Evolutionary conservation across 2,329 filamentous ascomycete species (phyloP).

Genomic region (Orbilia quercus): DNA sequence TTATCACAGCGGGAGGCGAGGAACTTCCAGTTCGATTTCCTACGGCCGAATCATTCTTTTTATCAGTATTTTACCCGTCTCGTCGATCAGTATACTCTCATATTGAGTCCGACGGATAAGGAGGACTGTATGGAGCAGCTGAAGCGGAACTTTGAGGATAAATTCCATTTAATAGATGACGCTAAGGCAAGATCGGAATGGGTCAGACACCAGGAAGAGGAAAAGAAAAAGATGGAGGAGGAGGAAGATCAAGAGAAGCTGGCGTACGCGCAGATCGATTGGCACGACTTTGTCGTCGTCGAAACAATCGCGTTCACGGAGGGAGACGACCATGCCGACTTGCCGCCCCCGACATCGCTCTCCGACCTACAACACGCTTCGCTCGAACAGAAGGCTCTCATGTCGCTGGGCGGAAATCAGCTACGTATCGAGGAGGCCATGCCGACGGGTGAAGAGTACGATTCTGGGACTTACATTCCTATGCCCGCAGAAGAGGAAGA

Average conservation of each 20-base stretch:
- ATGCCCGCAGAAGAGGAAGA: conserved; percentile 58
- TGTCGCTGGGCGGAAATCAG: conserved; percentile 79
- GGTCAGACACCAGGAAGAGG: conserved; percentile 81
- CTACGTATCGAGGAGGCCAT: conserved; percentile 94
- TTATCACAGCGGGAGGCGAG: conserved; percentile 87
- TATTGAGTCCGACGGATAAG: conserved; percentile 63
- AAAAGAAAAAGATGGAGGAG: conserved; percentile 89
- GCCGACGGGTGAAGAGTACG: conserved; percentile 79
- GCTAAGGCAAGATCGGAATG: conserved; percentile 90
- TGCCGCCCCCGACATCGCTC: conserved; percentile 88
- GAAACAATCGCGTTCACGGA: conserved; percentile 95
- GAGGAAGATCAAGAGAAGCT: conserved; percentile 82
- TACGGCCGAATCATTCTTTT: conserved; percentile 92
- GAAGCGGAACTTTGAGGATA: conserved; percentile 79
- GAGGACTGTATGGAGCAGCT: conserved; percentile 78
- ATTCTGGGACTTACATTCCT: conserved; percentile 62
- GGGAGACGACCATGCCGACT: conserved; percentile 82
- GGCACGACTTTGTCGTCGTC: conserved; percentile 96
- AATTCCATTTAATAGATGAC: conserved; percentile 80
- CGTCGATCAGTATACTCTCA: conserved; percentile 84
- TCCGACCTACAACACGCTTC: conserved; percentile 94
- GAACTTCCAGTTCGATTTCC: conserved; percentile 96
- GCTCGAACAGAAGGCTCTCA: conserved; percentile 91
- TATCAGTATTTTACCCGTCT: conserved; percentile 95
- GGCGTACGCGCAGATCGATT: conserved; percentile 88